Evolutionary conservation across 768 basidiomycete genomes (phyloP), one percentile per base, ranked within the genome.

Genomic region (Agrocybe chaxingu): DNA sequence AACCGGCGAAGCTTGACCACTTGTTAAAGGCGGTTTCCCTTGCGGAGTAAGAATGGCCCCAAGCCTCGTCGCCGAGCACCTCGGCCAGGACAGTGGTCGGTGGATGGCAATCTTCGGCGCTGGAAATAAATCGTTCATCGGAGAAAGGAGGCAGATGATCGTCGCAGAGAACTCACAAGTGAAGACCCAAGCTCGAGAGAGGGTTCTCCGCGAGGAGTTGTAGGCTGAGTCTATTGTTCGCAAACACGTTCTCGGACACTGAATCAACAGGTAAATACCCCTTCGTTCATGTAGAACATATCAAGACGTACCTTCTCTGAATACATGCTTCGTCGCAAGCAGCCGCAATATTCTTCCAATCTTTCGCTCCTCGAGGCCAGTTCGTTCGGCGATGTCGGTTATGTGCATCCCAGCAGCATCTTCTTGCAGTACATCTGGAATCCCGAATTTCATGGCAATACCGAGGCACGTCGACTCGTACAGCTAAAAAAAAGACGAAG

Each of bases 171-270:
- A 61, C 62, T 6, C 36, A 71, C 69, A 67, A 42, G 34, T 67
- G 59, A 0, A 59, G 44, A 0, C 61, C 57, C 3, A 70, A 49
- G 18, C 50, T 54, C 8, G 60, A 57, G 1, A 73, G 49, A 3
- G 67, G 63, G 30, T 70, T 66, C 1, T 58, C 57, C 4, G 70
- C 70, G 1, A 67, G 44, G 1, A 74, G 59, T 31, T 63, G 57
- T 34, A 70, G 53, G 47, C 69, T 71, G 1, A 77, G 60, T 0
- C 73, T 66, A 54, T 73, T 77, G 48, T 77, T 75, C 2, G 70
- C 68, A 46, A 72, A 76, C 0, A 71, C 68, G 42, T 73, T 64
- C 9, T 57, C 57, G 19, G 57, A 55, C 2, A 74, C 73, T 74
- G 42, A 7, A 37, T 7, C 19, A 9, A 30, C 16, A 38, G n/a